phyloP scores from a whole-genome alignment of 2,329 filamentous ascomycete species.

The Stachybotrys elegans region DNA sequence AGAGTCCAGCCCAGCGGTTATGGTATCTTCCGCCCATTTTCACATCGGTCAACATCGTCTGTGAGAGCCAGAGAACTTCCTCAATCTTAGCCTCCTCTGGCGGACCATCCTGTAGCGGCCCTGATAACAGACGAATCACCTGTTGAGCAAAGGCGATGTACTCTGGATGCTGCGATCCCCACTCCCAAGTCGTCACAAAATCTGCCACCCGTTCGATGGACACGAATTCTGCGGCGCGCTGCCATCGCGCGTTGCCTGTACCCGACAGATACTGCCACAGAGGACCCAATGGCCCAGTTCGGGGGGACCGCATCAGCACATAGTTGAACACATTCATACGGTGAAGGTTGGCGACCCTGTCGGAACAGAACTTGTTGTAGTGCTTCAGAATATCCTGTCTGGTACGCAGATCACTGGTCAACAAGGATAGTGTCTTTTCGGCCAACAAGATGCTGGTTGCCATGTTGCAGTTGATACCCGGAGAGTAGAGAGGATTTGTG shows the following conservation, averaged over 20 bases:
- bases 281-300: background rate
- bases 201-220: background rate
- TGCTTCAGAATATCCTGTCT: background rate
- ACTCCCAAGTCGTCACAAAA: background rate
- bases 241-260: background rate
- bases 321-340: background rate
- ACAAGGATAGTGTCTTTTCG: background rate
- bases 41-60: background rate
- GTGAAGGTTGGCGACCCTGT: background rate
- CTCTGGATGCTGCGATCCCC: background rate
- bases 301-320: background rate
- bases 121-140: background rate
- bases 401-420: background rate
- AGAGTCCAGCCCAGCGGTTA: background rate
- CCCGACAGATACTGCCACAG: background rate
- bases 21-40: background rate
- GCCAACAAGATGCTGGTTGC: background rate
- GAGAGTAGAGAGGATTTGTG: background rate
- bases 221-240: background rate
- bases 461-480: background rate
- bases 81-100: background rate
- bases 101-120: background rate
- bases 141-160: background rate
- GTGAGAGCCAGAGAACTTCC: background rate
- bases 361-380: background rate